A percentile compares a stretch with the other conserved stretches of the same genome.
These are phyloP conservation scores for Wickerhamomyces xylosicus DNA, from an alignment of 805 yeast genomes.

Conservation along the genomic window DNA sequence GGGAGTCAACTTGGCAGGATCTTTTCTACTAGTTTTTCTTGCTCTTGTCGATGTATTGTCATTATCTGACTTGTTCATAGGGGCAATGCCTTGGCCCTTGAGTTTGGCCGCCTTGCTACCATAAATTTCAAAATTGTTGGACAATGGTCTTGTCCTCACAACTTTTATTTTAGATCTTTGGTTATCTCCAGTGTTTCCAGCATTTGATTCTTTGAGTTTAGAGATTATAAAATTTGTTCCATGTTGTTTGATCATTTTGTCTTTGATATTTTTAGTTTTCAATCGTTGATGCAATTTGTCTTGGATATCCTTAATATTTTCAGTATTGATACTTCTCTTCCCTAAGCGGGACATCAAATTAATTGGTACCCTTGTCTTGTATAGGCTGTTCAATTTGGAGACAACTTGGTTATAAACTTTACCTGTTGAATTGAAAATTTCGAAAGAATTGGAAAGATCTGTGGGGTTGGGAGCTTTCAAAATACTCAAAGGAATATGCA, in stretches of 20 bases:
- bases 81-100: background rate
- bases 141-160: slow-evolving; percentile 1
- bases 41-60: background rate
- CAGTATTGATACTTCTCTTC: background rate
- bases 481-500: slow-evolving; percentile 7
- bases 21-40: background rate
- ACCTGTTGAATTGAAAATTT: slow-evolving; percentile 5
- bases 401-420: slow-evolving; percentile 16
- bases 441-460: background rate
- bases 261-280: slow-evolving; percentile 11
- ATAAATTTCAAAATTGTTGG: slow-evolving; percentile 1
- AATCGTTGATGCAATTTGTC: slow-evolving; percentile 10
- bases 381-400: background rate
- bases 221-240: slow-evolving; percentile 6
- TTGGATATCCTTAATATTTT: slow-evolving; percentile 8
- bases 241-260: slow-evolving; percentile 6
- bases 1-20: background rate
- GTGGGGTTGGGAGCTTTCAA: slow-evolving; percentile 3
- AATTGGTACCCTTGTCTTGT: background rate
- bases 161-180: background rate
- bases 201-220: background rate
- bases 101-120: background rate
- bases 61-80: background rate
- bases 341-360: background rate
- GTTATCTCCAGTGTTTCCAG: background rate